phyloP scores from a whole-genome alignment of 345 rosid species.

The Leavenworthia alabamica region DNA sequence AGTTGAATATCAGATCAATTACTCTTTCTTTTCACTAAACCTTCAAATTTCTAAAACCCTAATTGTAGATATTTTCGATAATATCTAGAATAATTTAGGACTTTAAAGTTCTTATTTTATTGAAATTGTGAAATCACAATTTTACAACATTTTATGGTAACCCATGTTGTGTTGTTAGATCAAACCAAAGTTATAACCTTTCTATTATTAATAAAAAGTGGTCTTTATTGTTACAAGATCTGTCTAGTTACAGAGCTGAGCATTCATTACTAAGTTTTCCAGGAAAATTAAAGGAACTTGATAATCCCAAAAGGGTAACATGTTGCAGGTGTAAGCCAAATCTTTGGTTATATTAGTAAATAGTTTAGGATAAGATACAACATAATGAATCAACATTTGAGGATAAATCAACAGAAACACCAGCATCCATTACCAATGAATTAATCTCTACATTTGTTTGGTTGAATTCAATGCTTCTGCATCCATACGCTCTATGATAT shows the following conservation, averaged over 20 bases:
- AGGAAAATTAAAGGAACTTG: not conserved
- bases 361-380: constrained; percentile 1
- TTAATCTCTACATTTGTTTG: constrained; percentile 1
- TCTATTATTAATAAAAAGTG: too few species aligned
- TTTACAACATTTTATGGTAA: too few species aligned
- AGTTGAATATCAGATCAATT: too few species aligned
- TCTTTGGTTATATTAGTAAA: constrained; percentile 7
- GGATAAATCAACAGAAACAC: not conserved
- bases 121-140: too few species aligned
- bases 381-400: not conserved
- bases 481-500: constrained; percentile 64
- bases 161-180: too few species aligned
- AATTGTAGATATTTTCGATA: not conserved
- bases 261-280: not conserved
- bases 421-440: not conserved
- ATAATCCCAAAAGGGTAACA: not conserved
- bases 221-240: too few species aligned
- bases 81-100: too few species aligned
- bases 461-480: constrained; percentile 39
- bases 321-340: not conserved
- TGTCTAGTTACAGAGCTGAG: too few species aligned
- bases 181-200: too few species aligned
- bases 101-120: too few species aligned
- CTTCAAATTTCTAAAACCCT: not conserved
- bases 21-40: not conserved